Conservation (phyloP, 2,329 filamentous ascomycete species). For the Fusarium humuli region DNA sequence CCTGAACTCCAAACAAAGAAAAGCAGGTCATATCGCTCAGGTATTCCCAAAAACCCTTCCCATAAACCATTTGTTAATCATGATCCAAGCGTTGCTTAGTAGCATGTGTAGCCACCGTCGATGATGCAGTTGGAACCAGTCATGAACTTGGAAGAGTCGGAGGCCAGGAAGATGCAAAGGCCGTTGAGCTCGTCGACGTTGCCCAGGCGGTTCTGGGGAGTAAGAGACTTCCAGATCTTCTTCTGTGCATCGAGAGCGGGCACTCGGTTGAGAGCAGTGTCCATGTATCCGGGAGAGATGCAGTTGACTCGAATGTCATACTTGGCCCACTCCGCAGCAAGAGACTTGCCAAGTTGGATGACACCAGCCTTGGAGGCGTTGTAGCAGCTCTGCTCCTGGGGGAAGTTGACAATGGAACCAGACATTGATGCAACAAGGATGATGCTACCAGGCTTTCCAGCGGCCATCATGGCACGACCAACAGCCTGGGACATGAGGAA, state of each 20-base stretch:
- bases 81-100: conserved; percentile 54
- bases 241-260: conserved; percentile 83
- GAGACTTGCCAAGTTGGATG: conserved; percentile 80
- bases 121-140: conserved; percentile 80
- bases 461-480: conserved; percentile 78
- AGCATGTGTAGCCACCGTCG: conserved; percentile 76
- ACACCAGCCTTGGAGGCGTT: conserved; percentile 87
- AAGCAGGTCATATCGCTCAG: conserved; percentile 17
- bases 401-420: conserved; percentile 86
- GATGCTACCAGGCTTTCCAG: conserved; percentile 76
- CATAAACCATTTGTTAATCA: conserved; percentile 4
- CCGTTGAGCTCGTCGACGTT: conserved; percentile 82
- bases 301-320: conserved; percentile 85
- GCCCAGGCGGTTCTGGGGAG: conserved; percentile 79
- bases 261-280: conserved; percentile 83
- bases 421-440: conserved; percentile 85
- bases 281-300: conserved; percentile 88
- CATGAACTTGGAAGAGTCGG: conserved; percentile 80
- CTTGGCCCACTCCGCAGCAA: conserved; percentile 87
- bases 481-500: conserved; percentile 83
- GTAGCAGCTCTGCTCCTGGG: conserved; percentile 85
- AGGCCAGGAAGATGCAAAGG: conserved; percentile 79
- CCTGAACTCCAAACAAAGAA: conserved; percentile 41
- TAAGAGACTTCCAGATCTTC: conserved; percentile 81
- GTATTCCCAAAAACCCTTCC: neutral